phyloP scores from a whole-genome alignment of 768 basidiomycete genomes.

The Russula olivacea region DNA sequence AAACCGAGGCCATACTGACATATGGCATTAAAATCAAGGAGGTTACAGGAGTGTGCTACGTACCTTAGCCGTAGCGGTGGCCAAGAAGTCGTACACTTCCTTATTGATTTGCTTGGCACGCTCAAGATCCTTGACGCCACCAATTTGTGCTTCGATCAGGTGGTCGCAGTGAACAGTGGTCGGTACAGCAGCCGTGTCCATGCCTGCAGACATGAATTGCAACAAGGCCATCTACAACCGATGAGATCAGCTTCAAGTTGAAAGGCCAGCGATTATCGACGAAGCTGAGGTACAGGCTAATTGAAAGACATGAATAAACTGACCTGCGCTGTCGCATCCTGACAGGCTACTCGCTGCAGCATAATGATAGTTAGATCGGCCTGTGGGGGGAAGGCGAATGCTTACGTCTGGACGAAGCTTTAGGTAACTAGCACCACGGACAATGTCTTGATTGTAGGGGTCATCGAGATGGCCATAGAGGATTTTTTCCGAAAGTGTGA shows the following conservation, averaged over 20 bases:
- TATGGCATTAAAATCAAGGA: conserved; percentile 1
- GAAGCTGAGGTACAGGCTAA: background rate
- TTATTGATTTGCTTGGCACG: conserved; percentile 91
- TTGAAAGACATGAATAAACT: conserved; percentile 1
- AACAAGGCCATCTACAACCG: conserved; percentile 85
- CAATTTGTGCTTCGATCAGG: conserved; percentile 94
- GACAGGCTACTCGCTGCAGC: conserved; percentile 75
- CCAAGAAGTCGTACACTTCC: conserved; percentile 99
- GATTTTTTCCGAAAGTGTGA: conserved; percentile 95
- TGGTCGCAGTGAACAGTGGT: conserved; percentile 99
- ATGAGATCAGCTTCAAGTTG: conserved; percentile 14
- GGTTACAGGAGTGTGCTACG: conserved; percentile 11
- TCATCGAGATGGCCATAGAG: conserved; percentile 98
- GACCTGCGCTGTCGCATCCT: conserved; percentile 83
- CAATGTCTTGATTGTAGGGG: conserved; percentile 84
- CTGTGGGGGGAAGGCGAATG: conserved; percentile 25
- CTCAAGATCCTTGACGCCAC: conserved; percentile 88
- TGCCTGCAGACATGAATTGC: conserved; percentile 99
- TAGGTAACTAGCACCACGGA: conserved; percentile 89
- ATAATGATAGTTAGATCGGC: conserved; percentile 18
- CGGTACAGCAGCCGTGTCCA: conserved; percentile 95
- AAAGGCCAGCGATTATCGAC: background rate
- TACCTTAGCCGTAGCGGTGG: conserved; percentile 90
- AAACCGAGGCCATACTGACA: conserved; percentile 93
- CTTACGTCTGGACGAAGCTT: conserved; percentile 95